phyloP scores from a whole-genome alignment of 345 rosid species.

The Mangifera indica region DNA sequence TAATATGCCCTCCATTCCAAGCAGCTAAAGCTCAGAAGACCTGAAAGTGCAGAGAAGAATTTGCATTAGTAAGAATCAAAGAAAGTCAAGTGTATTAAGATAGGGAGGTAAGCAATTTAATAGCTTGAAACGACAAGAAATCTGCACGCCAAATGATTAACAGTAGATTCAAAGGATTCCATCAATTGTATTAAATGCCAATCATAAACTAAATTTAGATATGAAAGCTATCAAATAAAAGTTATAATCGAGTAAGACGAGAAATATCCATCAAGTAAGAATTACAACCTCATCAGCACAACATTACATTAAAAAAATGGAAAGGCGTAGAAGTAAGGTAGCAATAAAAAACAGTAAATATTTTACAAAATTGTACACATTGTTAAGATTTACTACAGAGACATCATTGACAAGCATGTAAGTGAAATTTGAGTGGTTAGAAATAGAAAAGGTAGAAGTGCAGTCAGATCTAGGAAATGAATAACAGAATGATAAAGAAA shows the following conservation, averaged over 20 bases:
- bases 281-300: neutral
- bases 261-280: neutral
- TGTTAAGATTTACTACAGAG: no score
- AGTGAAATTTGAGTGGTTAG: no score
- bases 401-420: no score
- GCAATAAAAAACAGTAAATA: neutral
- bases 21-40: constrained; percentile 8
- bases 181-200: neutral
- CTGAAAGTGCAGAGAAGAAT: constrained; percentile 14
- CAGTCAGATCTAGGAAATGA: constrained; percentile 23
- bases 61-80: neutral
- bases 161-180: neutral
- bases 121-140: neutral
- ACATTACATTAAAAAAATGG: neutral
- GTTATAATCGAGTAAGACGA: neutral
- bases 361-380: no score
- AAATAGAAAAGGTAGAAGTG: neutral
- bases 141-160: neutral
- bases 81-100: neutral
- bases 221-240: constrained; percentile 5
- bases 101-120: neutral
- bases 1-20: constrained; percentile 42
- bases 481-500: neutral
- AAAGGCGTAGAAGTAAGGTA: neutral
- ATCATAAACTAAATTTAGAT: neutral